Base-by-base conservation (phyloP, 2,329 filamentous ascomycete genomes). In the Alternaria sp. region DNA sequence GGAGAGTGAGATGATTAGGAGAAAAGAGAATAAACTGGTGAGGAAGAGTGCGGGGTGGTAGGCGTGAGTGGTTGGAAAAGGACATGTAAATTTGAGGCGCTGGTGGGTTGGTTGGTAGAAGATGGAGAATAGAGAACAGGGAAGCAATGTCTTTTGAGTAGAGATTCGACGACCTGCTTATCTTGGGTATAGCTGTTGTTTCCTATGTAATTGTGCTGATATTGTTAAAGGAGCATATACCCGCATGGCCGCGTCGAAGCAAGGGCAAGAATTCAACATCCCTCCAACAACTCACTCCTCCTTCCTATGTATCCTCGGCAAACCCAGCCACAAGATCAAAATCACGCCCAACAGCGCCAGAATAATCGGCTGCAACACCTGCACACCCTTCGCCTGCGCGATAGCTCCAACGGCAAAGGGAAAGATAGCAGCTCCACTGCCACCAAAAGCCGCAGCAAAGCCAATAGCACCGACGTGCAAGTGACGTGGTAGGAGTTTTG, bases 401-500 rank as follows among this genome's bases (percentile, higher is more conserved):
- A 91, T 87, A 2, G 87, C 88, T 3, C 89, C 90, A 0, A 91
- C 86, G 0, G 84, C 84, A 56, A 82, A 92, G 81, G 44, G 90
- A 82, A 76, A 91, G 1, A 83, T 74, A 74, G 90, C 88, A 1
- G 88, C 90, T 0, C 92, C 92, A 2, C 84, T 85, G 0, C 90
- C 89, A 3, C 92, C 92, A 73, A 94, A 87, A 0, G 91, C 91
- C 0, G 90, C 87, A 0, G 89, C 89, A 68, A 96, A 94, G 0
- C 92, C 91, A 61, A 96, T 91, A 0, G 88, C 87, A n/a, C 85
- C 86, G 40, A 95, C 90, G 69, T 96, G 92, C 26, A 92, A 80
- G 59, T 91, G 84, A 37, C 81, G 82, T 0, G 91, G 91, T 1
- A 96, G 80, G 4, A 95, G 80, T 67, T 91, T 93, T 0, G 90